Base-by-base conservation (phyloP, 2,329 filamentous ascomycete species). In the Tolypocladium pustulatum region DNA sequence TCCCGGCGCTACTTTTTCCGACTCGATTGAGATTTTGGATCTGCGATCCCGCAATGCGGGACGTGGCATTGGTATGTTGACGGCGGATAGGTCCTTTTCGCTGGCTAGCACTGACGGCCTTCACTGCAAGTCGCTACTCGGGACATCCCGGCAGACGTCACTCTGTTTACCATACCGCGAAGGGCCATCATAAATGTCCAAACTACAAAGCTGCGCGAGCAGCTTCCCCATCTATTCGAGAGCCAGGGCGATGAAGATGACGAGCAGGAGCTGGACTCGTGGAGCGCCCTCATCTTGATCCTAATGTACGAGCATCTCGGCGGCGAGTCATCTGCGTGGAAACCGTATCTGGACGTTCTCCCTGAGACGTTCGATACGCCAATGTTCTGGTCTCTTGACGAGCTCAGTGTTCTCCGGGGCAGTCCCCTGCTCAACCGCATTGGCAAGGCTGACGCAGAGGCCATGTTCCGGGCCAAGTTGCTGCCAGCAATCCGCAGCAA, bases 381-480 rank as follows among this genome's bases (percentile, higher is more conserved):
- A 63, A 96, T 97, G 89, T 96, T 92, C 74, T 97, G 92, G 92
- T 77, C 81, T 2, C 76, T 81, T 0, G 74, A 77, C 1, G 91
- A 96, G 70, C 77, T 96, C 3, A 73, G 76, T 0, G 79, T 87
- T 66, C 81, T 96, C 10, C 87, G 93, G 73, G 89, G 87, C 22
- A 92, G 89, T 68, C 83, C 89, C 0, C 83, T 94, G n/a, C 71
- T 86, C 3, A 74, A 81, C 61, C 93, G 91, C 69, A 88, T 96
- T 62, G 91, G 91, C 54, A 89, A 84, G 64, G 76, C 81, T 5
- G 78, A 82, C 58, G 90, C 91, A 2, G 86, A 95, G 60, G 73
- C 80, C 49, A 85, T 84, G 70, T 91, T 96, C 67, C 77, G 78
- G 9, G 64, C 71, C 41, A 78, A 76, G 54, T 72, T 85, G n/a